A percentile compares a stretch with the other conserved stretches of the same genome.
phyloP scores from a whole-genome alignment of 192 early-diverging fungal genomes.

The Chytriomyces sp. region DNA sequence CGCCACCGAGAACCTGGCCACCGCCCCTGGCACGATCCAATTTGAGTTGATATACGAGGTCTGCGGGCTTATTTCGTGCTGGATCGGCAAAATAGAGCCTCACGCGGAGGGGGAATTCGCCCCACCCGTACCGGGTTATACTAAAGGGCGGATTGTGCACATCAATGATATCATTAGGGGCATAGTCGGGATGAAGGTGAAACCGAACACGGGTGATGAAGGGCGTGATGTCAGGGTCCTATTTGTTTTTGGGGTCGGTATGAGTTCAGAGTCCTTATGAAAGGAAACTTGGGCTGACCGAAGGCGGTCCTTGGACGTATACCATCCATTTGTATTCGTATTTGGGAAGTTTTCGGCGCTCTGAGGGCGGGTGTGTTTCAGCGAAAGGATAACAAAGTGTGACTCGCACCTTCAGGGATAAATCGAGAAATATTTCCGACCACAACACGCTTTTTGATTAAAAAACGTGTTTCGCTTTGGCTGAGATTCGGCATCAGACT shows the following conservation, averaged over 20 bases:
- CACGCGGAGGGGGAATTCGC: slow-evolving; percentile 86
- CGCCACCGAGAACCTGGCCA: slow-evolving; percentile 68
- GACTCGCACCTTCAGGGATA: slow-evolving; percentile 15
- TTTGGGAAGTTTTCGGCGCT: slow-evolving; percentile 49
- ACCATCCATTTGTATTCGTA: slow-evolving; percentile 81
- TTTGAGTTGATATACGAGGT: slow-evolving; percentile 79
- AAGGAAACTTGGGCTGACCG: background rate
- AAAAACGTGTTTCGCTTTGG: slow-evolving; percentile 58
- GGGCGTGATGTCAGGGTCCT: slow-evolving; percentile 50
- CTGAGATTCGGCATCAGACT: too few relatives aligned
- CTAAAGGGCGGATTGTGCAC: slow-evolving; percentile 76
- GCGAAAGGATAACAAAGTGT: background rate
- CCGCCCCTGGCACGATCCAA: slow-evolving; percentile 75
- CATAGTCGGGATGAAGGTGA: slow-evolving; percentile 87
- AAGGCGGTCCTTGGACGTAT: slow-evolving; percentile 70
- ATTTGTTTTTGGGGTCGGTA: too few relatives aligned
- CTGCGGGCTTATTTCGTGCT: slow-evolving; percentile 78
- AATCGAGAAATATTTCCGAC: slow-evolving; percentile 45
- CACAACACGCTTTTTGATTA: slow-evolving; percentile 45
- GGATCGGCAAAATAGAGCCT: slow-evolving; percentile 79
- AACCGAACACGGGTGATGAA: slow-evolving; percentile 83
- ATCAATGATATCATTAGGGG: slow-evolving; percentile 86
- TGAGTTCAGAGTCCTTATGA: background rate
- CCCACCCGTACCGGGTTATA: slow-evolving; percentile 90
- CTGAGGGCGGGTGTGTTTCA: background rate